Conservation (phyloP, 2,329 filamentous ascomycete genomes). For the Neonectria punicea region DNA sequence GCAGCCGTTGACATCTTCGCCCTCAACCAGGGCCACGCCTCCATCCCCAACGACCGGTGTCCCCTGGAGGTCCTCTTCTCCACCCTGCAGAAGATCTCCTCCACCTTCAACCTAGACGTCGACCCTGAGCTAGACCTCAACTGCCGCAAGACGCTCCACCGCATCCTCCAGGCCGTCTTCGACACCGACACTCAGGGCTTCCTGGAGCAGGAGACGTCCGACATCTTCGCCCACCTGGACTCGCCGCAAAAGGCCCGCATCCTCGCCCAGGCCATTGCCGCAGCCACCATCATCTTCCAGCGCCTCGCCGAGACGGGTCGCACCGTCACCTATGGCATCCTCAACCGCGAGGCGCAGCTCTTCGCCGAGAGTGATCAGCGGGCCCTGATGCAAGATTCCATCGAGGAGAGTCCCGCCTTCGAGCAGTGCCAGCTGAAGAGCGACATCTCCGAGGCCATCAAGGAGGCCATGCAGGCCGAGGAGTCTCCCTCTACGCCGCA, state of each 20-base stretch:
- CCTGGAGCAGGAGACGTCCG: slow-evolving; percentile 41
- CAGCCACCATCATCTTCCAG: slow-evolving; percentile 38
- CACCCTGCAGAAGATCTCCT: slow-evolving; percentile 36
- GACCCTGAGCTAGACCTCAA: slow-evolving; percentile 37
- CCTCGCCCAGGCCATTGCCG: slow-evolving; percentile 41
- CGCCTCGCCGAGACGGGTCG: slow-evolving; percentile 38
- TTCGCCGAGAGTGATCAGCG: slow-evolving; percentile 44
- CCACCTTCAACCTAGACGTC: slow-evolving; percentile 38
- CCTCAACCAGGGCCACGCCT: slow-evolving; percentile 38
- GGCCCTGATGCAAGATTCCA: slow-evolving; percentile 37
- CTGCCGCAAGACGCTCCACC: slow-evolving; percentile 40
- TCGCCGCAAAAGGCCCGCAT: slow-evolving; percentile 39
- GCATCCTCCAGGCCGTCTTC: slow-evolving; percentile 43
- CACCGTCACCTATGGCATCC: slow-evolving; percentile 37
- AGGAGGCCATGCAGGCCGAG: slow-evolving; percentile 41
- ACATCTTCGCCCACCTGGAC: slow-evolving; percentile 40
- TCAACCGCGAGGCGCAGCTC: slow-evolving; percentile 42
- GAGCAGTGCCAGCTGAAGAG: slow-evolving; percentile 33
- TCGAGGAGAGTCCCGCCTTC: slow-evolving; percentile 40
- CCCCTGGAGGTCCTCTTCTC: slow-evolving; percentile 39
- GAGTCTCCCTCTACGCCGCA: slow-evolving; percentile 38
- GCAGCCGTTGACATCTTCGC: slow-evolving; percentile 37
- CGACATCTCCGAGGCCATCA: slow-evolving; percentile 38
- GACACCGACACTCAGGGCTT: slow-evolving; percentile 41
- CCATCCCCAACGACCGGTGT: slow-evolving; percentile 37